These are phyloP conservation scores for Brassica balearica DNA, from an alignment of 441 rosid species.

Conservation along the genomic window DNA sequence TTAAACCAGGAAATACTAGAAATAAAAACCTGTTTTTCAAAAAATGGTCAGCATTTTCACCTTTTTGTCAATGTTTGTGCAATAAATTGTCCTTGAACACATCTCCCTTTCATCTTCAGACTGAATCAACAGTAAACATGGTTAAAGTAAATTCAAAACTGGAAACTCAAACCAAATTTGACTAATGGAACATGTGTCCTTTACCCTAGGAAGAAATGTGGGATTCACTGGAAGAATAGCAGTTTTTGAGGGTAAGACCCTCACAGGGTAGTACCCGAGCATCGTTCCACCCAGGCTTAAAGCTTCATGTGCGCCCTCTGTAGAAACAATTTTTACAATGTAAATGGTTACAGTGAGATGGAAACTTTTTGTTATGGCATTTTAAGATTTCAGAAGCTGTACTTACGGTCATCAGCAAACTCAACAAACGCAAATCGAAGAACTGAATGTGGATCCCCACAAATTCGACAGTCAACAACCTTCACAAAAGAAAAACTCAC, in stretches of 20 bases:
- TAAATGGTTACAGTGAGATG: background rate
- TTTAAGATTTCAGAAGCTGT: conserved; percentile 18
- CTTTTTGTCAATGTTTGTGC: conserved; percentile 78
- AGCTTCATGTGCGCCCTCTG: conserved; percentile 69
- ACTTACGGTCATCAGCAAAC: conserved; percentile 77
- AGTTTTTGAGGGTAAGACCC: conserved; percentile 82
- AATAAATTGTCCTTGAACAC: conserved; percentile 75
- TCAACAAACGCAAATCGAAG: conserved; percentile 84
- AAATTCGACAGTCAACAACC: conserved; percentile 81
- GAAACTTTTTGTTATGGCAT: background rate
- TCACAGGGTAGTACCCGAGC: conserved; percentile 72
- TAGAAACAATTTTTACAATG: conserved; percentile 25
- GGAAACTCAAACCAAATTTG: conserved; percentile 21
- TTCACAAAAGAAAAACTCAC: conserved; percentile 41
- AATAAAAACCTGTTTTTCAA: background rate
- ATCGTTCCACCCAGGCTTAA: conserved; percentile 68
- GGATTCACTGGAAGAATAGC: conserved; percentile 86
- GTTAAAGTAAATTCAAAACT: conserved; percentile 4
- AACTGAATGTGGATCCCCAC: conserved; percentile 80
- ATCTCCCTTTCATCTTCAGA: conserved; percentile 81
- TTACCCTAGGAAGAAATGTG: conserved; percentile 75
- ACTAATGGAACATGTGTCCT: background rate
- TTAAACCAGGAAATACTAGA: background rate
- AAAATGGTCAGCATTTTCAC: conserved; percentile 34
- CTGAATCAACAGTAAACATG: conserved; percentile 42